phyloP scores from a whole-genome alignment of 257 asterid species.

The Solanum chmielewskii region DNA sequence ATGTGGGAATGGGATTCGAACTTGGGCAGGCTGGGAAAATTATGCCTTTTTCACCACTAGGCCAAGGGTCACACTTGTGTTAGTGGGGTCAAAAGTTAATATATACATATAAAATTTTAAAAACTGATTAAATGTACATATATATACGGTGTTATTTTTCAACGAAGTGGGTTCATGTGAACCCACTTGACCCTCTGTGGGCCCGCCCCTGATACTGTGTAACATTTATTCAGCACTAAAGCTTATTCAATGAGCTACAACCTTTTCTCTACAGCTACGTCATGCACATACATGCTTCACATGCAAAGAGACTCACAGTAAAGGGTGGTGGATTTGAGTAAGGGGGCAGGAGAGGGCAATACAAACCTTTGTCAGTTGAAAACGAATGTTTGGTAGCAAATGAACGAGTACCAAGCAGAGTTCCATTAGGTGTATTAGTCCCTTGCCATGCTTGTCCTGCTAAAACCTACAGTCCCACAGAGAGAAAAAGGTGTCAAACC shows the following conservation, averaged over 20 bases:
- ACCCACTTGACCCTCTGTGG: too few species aligned
- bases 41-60: too few species aligned
- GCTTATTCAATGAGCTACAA: background rate
- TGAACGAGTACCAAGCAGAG: constrained; percentile 26
- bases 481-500: background rate
- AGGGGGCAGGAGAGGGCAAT: background rate
- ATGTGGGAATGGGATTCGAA: too few species aligned
- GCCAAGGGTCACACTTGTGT: too few species aligned
- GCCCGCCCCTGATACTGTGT: background rate
- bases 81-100: too few species aligned
- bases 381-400: constrained; percentile 76
- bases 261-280: background rate
- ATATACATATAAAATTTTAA: too few species aligned
- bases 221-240: background rate
- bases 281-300: background rate
- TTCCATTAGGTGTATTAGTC: constrained; percentile 13
- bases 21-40: too few species aligned
- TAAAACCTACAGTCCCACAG: constrained; percentile 26
- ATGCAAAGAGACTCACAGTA: background rate
- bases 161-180: too few species aligned
- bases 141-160: too few species aligned
- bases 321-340: background rate
- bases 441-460: constrained; percentile 49
- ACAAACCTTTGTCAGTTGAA: constrained; percentile 66
- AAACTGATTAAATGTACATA: too few species aligned